A percentile compares a stretch with the other conserved stretches of the same genome.
These are phyloP conservation scores for Fusarium transvaalense DNA, from an alignment of 2,329 filamentous ascomycete species.

Conservation along the genomic window DNA sequence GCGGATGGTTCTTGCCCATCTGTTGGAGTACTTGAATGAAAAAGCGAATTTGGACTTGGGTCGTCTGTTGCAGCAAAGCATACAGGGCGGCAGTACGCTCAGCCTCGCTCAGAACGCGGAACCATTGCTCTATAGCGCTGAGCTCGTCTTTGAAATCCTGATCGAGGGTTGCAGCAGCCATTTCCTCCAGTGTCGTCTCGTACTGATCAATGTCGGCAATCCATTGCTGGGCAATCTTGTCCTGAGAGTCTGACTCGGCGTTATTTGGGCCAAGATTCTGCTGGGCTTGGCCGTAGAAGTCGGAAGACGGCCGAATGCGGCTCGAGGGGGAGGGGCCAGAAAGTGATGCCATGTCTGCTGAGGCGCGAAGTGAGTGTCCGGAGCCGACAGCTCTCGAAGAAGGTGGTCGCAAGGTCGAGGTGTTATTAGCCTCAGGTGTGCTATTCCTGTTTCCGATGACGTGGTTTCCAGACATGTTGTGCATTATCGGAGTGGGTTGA, in stretches of 20 bases:
- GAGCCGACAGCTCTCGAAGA: slow-evolving; percentile 81
- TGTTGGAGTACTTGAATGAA: slow-evolving; percentile 99
- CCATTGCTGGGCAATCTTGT: slow-evolving; percentile 97
- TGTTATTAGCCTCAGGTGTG: slow-evolving; percentile 90
- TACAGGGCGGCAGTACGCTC: slow-evolving; percentile 96
- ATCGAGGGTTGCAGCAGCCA: slow-evolving; percentile 98
- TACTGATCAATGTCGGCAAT: slow-evolving; percentile 99
- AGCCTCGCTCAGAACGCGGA: slow-evolving; percentile 94
- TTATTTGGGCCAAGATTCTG: slow-evolving; percentile 75
- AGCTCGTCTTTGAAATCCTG: slow-evolving; percentile 99
- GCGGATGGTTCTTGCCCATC: slow-evolving; percentile 98
- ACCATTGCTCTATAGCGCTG: slow-evolving; percentile 99
- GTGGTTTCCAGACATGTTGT: slow-evolving; percentile 76
- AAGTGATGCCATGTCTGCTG: slow-evolving; percentile 94
- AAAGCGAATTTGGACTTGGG: slow-evolving; percentile 98
- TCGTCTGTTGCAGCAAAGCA: slow-evolving; percentile 96
- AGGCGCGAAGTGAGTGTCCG: slow-evolving; percentile 89
- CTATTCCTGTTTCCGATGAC: slow-evolving; percentile 91
- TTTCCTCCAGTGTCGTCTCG: slow-evolving; percentile 98
- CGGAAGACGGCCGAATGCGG: slow-evolving; percentile 92
- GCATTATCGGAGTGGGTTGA: slow-evolving; percentile 55
- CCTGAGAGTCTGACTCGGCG: slow-evolving; percentile 82
- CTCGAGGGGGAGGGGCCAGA: slow-evolving; percentile 73
- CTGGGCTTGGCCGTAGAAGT: slow-evolving; percentile 87
- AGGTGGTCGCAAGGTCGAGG: slow-evolving; percentile 85